Evolutionary conservation across 768 basidiomycete species (phyloP).

Genomic region (Hygrophorus russula): DNA sequence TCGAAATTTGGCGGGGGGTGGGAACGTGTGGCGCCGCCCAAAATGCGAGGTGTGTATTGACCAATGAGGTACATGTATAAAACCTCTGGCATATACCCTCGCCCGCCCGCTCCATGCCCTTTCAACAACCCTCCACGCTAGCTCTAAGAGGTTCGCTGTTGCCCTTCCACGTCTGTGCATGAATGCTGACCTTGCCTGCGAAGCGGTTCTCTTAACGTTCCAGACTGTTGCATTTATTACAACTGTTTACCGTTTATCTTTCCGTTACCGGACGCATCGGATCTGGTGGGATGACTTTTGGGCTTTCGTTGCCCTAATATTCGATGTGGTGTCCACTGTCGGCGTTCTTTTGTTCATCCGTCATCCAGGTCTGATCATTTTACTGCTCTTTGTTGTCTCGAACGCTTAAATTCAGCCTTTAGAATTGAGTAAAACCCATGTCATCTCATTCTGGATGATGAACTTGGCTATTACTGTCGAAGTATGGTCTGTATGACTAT

Average conservation of each 20-base stretch:
- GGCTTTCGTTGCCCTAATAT: slow-evolving; percentile 14
- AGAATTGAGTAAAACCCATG: background rate
- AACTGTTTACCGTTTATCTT: slow-evolving; percentile 13
- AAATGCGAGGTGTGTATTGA: too few relatives aligned
- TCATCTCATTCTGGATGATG: background rate
- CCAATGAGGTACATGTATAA: background rate
- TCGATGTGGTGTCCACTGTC: slow-evolving; percentile 6
- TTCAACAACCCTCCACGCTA: too few relatives aligned
- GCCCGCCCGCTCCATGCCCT: too few relatives aligned
- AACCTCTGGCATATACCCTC: too few relatives aligned
- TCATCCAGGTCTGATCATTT: background rate
- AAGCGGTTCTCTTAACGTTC: background rate
- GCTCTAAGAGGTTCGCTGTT: too few relatives aligned
- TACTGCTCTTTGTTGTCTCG: background rate
- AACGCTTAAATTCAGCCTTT: background rate
- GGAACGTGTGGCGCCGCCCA: too few relatives aligned
- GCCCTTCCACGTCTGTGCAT: too few relatives aligned
- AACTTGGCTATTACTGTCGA: too few relatives aligned
- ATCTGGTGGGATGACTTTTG: slow-evolving; percentile 22
- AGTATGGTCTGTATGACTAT: too few relatives aligned
- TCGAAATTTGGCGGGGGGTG: too few relatives aligned
- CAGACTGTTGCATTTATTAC: slow-evolving; percentile 11
- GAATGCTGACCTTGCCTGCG: too few relatives aligned
- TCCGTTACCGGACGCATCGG: slow-evolving; percentile 13
- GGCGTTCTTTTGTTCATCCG: slow-evolving; percentile 1